Evolutionary conservation across 257 asterid genomes (phyloP), one percentile per base, ranked within the genome.

Genomic region (Ilex aquifolium): DNA sequence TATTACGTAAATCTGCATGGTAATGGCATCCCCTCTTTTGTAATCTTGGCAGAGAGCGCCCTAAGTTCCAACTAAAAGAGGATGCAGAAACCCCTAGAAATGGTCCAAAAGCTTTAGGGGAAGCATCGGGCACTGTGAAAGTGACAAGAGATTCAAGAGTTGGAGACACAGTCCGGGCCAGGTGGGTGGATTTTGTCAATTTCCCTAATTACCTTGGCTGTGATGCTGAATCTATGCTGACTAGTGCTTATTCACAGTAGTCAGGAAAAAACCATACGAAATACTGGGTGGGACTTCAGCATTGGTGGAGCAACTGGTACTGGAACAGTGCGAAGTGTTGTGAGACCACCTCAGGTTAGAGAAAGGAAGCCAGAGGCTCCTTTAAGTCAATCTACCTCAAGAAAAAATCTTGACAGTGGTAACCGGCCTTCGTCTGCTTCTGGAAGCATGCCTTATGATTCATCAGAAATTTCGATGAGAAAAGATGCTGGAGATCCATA

Each of bases 241-340:
- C 53, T 60, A 66, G 32, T 62, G 58, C 67, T 52, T 32, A 56
- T 44, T 64, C 53, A 64, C 85, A 80, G 85, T 75, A 80, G 81
- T 71, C 97, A 90, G 82, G 88, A 79, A 52, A 78, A 65, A 63
- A 82, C 84, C 61, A 54, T 72, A 73, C 80, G 71, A 73, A 83
- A 83, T 83, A 78, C 92, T 56, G 97, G 96, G 78, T 90, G 99
- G 99, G 97, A 93, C 86, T 90, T 90, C 77, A 90, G 94, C 77
- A 82, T 90, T 74, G 91, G 96, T 68, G 96, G 84, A 69, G 76
- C 95, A 58, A 64, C 72, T 63, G 81, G 82, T 74, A 79, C 90
- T 15, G 96, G 95, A 72, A 90, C 97, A 52, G 90, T 84, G 60
- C 82, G 97, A 73, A 89, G 86, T 77, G 87, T 68, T 42, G 87